Evolutionary conservation across 805 yeast genomes (phyloP).

Genomic region (Ogataea corticis): DNA sequence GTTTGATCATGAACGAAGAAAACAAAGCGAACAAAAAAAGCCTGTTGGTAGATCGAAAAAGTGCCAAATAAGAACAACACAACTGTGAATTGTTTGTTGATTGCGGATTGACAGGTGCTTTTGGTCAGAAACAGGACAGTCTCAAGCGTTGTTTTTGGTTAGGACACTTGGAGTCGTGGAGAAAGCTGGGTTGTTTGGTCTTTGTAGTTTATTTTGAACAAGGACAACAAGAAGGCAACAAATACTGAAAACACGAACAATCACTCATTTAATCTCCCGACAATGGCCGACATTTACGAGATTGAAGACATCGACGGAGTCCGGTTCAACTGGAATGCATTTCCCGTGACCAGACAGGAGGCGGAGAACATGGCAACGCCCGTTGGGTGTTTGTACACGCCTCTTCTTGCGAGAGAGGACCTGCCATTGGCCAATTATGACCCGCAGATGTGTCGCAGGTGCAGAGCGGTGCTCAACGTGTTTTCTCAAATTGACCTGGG

Average conservation of each 20-base stretch:
- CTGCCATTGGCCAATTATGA: constrained; percentile 80
- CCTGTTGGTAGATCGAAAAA: constrained; percentile 4
- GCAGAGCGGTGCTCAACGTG: constrained; percentile 87
- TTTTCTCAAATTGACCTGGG: constrained; percentile 78
- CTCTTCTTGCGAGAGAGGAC: constrained; percentile 76
- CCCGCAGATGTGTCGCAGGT: constrained; percentile 80
- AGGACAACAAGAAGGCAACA: background rate
- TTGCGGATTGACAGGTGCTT: constrained; percentile 1
- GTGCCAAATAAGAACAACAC: constrained; percentile 4
- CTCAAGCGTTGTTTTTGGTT: background rate
- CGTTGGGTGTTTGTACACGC: constrained; percentile 93
- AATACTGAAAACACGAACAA: background rate
- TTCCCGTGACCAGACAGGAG: constrained; percentile 87
- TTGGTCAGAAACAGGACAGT: background rate
- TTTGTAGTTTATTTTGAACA: background rate
- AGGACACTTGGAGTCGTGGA: background rate
- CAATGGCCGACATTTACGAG: constrained; percentile 53
- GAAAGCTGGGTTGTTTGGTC: background rate
- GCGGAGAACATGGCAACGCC: constrained; percentile 93
- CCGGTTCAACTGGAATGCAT: constrained; percentile 79
- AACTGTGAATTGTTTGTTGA: background rate
- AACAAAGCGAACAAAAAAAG: constrained; percentile 17
- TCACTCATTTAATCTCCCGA: constrained; percentile 3
- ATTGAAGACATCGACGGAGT: constrained; percentile 64
- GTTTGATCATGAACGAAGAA: constrained; percentile 8